Percentiles rank a stretch among this genome's conserved stretches.
Evolutionary conservation across 1,284 basidiomycete species (phyloP).

Genomic region (Cryptococcus sp.): DNA sequence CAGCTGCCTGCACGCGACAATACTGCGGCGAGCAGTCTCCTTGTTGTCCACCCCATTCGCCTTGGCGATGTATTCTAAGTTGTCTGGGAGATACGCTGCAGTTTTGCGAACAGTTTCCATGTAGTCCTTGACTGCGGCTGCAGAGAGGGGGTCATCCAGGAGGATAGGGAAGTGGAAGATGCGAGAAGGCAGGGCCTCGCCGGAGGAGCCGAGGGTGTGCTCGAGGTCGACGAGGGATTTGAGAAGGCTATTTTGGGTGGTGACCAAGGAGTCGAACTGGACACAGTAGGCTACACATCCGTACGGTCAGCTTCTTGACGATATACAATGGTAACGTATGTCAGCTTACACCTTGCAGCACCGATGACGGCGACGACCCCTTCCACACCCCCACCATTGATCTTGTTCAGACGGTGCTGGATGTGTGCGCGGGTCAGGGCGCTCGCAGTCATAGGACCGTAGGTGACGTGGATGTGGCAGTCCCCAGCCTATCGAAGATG

Average conservation of each 20-base stretch:
- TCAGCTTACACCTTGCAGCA: constrained; percentile 17
- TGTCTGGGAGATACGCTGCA: constrained; percentile 66
- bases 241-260: constrained; percentile 21
- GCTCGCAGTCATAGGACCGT: constrained; percentile 29
- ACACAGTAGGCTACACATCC: constrained; percentile 21
- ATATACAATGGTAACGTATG: neutral
- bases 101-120: constrained; percentile 58
- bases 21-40: constrained; percentile 16
- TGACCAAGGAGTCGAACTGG: constrained; percentile 22
- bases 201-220: constrained; percentile 50
- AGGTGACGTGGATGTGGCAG: constrained; percentile 31
- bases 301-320: neutral
- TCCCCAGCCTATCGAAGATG: constrained; percentile 22
- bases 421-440: constrained; percentile 24
- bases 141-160: constrained; percentile 61
- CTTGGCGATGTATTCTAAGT: constrained; percentile 62
- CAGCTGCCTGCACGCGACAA: constrained; percentile 31
- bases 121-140: constrained; percentile 59
- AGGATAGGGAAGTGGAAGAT: constrained; percentile 61
- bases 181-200: constrained; percentile 54
- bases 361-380: constrained; percentile 23
- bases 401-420: constrained; percentile 24
- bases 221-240: constrained; percentile 25
- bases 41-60: constrained; percentile 60
- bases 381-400: constrained; percentile 11